Conservation (phyloP, 495 filamentous ascomycete genomes). For the Margaritispora aquatica region DNA sequence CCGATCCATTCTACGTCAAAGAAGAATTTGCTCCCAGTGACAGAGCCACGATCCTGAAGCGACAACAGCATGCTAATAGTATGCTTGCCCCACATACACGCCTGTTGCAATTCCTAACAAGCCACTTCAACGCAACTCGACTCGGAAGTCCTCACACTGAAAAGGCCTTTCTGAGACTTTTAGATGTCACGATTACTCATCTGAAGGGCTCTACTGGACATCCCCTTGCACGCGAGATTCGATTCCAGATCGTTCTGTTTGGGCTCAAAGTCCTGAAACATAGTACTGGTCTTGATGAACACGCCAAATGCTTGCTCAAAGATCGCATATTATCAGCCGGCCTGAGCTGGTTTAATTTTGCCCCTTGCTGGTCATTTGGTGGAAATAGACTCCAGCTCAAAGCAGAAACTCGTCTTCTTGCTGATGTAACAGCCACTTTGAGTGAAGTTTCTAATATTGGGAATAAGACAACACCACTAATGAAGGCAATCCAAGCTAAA, state of each 20-base stretch:
- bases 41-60: slow-evolving; percentile 62
- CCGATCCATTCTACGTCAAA: slow-evolving; percentile 83
- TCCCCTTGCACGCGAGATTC: slow-evolving; percentile 82
- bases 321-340: slow-evolving; percentile 80
- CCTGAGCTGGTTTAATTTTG: slow-evolving; percentile 78
- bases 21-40: slow-evolving; percentile 92
- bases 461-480: slow-evolving; percentile 41
- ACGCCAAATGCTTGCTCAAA: slow-evolving; percentile 70
- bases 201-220: slow-evolving; percentile 66
- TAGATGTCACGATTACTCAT: slow-evolving; percentile 66
- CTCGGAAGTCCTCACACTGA: slow-evolving; percentile 75
- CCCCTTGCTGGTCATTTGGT: slow-evolving; percentile 91
- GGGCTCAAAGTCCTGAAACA: slow-evolving; percentile 68
- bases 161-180: slow-evolving; percentile 69
- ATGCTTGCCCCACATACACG: slow-evolving; percentile 79
- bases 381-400: slow-evolving; percentile 90
- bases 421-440: slow-evolving; percentile 65
- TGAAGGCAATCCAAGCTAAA: slow-evolving; percentile 65
- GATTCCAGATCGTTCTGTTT: slow-evolving; percentile 82
- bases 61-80: slow-evolving; percentile 71
- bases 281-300: slow-evolving; percentile 52
- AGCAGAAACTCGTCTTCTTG: slow-evolving; percentile 77
- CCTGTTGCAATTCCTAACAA: slow-evolving; percentile 81
- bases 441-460: slow-evolving; percentile 50
- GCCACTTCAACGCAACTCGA: slow-evolving; percentile 87